Base-by-base conservation (phyloP, 2,329 filamentous ascomycete species). In the Scopulariopsis brevicaulis region DNA sequence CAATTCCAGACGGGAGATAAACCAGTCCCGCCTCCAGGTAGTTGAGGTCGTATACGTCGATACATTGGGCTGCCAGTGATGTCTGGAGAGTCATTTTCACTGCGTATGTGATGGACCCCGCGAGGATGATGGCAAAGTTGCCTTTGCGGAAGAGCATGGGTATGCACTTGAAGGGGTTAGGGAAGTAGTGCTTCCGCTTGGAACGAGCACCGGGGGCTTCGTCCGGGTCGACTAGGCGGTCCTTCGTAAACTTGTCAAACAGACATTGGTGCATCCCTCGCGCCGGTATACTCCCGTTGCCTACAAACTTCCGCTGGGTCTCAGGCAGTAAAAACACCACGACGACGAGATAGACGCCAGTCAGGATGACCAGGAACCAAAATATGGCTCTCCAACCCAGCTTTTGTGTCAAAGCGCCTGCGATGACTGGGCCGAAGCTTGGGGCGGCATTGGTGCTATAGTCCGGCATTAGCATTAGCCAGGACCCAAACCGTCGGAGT, bases 371-470 rank as follows among this genome's bases (percentile, higher is more conserved):
- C 54, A 84, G 71, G 63, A 85, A 84, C 82, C 82, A 85, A 62
- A 85, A 86, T 57, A 84, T 81, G 59, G 76, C 73, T 32, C 77
- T 70, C 83, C 83, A 86, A 4, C 80, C 81, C 1, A 84, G 71
- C 60, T 77, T 82, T 57, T 84, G 71, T 5, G 76, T 72, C 18
- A 87, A 67, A 0, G 85, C 62, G 0, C 83, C 84, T 8, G 84
- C 83, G 4, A 86, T 71, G 2, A 84, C 74, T 0, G 84, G 82
- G 0, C 79, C 74, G 50, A 69, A 64, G 52, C 63, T 69, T 60
- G 61, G 73, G 56, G 57, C 71, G 5, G 53, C 52, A 22, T 51
- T 56, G 11, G 53, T 60, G 40, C 60, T 61, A 34, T 6, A n/a
- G n/a, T 37, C 34, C 15, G 18, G 40, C 18, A 15, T 43, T 18